A percentile compares a stretch with the other conserved stretches of the same genome.
phyloP scores from a whole-genome alignment of 2,329 filamentous ascomycete genomes.

The Aspergillus chevalieri region DNA sequence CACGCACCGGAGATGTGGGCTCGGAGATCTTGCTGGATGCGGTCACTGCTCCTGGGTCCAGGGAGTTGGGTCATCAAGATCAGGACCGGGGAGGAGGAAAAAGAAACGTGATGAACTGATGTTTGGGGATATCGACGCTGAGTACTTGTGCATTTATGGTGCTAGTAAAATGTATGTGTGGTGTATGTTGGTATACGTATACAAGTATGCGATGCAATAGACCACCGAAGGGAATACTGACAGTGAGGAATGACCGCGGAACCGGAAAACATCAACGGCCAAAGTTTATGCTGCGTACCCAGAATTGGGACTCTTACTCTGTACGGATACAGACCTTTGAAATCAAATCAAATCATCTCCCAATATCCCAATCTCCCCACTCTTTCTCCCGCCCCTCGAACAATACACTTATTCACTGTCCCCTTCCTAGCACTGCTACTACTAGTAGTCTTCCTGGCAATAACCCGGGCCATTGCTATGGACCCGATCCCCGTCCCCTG shows the following conservation, averaged over 20 bases:
- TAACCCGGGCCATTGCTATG: slow-evolving; percentile 56
- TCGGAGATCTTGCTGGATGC: no score
- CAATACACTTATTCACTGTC: slow-evolving; percentile 55
- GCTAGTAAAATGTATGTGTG: no score
- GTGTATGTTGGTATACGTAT: no score
- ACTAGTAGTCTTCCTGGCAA: slow-evolving; percentile 14
- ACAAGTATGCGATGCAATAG: no score
- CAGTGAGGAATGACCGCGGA: neutral
- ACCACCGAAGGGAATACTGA: neutral
- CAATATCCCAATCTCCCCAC: slow-evolving; percentile 74
- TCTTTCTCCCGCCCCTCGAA: slow-evolving; percentile 72
- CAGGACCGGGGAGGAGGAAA: no score
- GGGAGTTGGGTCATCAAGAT: no score
- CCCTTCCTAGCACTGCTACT: slow-evolving; percentile 15
- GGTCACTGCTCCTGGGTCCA: no score
- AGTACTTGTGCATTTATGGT: no score
- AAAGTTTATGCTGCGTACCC: neutral
- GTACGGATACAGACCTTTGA: slow-evolving; percentile 5
- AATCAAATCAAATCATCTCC: slow-evolving; percentile 54
- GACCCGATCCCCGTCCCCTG: slow-evolving; percentile 69
- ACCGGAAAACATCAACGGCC: neutral
- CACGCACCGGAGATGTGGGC: no score
- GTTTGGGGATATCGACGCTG: no score
- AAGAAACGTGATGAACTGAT: no score
- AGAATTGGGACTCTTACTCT: slow-evolving; percentile 1